Conservation (phyloP, 2,329 filamentous ascomycete genomes). For the Phialemoniopsis sp. region DNA sequence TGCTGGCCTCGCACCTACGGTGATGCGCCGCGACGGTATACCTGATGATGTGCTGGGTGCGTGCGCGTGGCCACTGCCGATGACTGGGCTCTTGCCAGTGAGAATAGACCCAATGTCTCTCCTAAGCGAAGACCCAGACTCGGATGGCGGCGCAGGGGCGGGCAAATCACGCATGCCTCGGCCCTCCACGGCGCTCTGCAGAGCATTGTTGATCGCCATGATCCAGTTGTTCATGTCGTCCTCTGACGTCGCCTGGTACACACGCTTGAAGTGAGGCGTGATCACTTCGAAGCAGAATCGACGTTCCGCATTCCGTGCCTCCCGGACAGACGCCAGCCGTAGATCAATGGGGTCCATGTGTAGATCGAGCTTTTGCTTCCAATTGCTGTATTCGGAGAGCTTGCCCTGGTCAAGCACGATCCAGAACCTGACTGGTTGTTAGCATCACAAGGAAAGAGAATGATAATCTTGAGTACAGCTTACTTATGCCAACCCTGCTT, state of each 20-base stretch:
- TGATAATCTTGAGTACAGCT: slow-evolving; percentile 31
- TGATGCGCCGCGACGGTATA: slow-evolving; percentile 78
- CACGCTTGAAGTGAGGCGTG: slow-evolving; percentile 90
- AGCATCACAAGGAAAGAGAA: slow-evolving; percentile 3
- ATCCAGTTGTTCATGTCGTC: slow-evolving; percentile 99
- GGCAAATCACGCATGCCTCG: slow-evolving; percentile 56
- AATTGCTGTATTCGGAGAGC: slow-evolving; percentile 97
- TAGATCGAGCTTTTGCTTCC: slow-evolving; percentile 94
- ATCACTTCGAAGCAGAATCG: slow-evolving; percentile 99
- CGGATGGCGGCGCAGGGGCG: slow-evolving; percentile 12
- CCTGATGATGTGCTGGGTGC: slow-evolving; percentile 34
- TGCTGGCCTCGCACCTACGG: slow-evolving; percentile 74
- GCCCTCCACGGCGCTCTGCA: slow-evolving; percentile 92
- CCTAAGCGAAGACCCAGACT: slow-evolving; percentile 41
- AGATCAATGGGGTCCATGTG: slow-evolving; percentile 98
- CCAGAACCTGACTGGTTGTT: slow-evolving; percentile 69
- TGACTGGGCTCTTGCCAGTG: slow-evolving; percentile 82
- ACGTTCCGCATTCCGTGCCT: slow-evolving; percentile 89
- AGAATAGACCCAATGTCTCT: slow-evolving; percentile 90
- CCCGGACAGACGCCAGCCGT: slow-evolving; percentile 92
- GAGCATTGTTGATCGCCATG: slow-evolving; percentile 88
- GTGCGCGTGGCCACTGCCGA: slow-evolving; percentile 49
- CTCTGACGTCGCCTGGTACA: slow-evolving; percentile 96
- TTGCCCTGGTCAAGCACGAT: slow-evolving; percentile 96
- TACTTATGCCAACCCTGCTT: slow-evolving; percentile 99